Evolutionary conservation across 495 filamentous ascomycete genomes (phyloP).

Genomic region (Hypoxylon fragiforme): DNA sequence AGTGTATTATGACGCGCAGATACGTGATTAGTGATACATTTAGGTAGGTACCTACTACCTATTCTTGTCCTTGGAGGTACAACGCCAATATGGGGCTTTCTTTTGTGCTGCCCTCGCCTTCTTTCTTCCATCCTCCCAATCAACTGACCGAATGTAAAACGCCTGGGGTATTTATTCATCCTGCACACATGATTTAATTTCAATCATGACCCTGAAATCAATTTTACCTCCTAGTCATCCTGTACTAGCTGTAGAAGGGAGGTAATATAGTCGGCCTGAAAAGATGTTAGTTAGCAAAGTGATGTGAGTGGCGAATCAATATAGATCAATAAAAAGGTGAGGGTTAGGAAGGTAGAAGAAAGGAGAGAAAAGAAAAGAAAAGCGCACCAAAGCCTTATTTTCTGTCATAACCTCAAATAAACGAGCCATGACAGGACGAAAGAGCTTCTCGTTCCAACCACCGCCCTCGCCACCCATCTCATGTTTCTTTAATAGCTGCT

Average conservation of each 20-base stretch:
- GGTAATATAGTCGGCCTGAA: slow-evolving; percentile 34
- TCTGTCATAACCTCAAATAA: slow-evolving; percentile 59
- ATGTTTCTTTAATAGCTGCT: slow-evolving; percentile 53
- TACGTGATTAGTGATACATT: too few relatives aligned
- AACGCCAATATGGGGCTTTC: too few relatives aligned
- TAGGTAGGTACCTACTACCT: too few relatives aligned
- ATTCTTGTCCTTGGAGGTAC: too few relatives aligned
- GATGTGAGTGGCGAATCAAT: too few relatives aligned
- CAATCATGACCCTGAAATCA: background rate
- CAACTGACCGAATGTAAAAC: background rate
- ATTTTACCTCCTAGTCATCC: slow-evolving; percentile 28
- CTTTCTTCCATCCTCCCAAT: too few relatives aligned
- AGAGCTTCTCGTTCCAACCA: slow-evolving; percentile 54
- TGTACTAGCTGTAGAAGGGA: slow-evolving; percentile 38
- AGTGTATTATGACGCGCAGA: too few relatives aligned
- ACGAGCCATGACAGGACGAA: slow-evolving; percentile 52
- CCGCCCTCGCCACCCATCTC: slow-evolving; percentile 40
- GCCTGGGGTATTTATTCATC: background rate
- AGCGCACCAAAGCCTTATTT: slow-evolving; percentile 53
- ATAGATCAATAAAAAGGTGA: background rate
- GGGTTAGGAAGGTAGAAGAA: background rate
- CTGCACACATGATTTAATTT: background rate
- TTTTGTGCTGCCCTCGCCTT: too few relatives aligned
- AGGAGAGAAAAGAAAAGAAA: slow-evolving; percentile 30
- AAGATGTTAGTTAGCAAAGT: slow-evolving; percentile 20